Evolutionary conservation across 1,139 yeast genomes (phyloP).

Genomic region (Sugiyamaella neomexicana): DNA sequence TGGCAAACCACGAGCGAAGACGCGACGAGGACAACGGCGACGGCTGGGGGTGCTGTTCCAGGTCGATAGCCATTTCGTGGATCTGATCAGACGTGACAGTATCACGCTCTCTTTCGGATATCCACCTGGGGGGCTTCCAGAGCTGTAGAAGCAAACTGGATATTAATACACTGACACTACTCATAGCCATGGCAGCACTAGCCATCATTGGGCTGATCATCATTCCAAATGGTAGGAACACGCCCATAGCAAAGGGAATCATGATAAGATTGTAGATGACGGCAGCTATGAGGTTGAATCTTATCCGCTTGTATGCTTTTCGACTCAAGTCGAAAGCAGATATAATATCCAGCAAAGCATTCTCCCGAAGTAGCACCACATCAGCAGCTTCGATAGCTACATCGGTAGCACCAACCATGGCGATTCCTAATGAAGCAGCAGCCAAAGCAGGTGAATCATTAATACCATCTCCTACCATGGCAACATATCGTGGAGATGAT

Average conservation of each 20-base stretch:
- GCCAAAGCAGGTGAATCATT: constrained; percentile 96
- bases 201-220: constrained; percentile 92
- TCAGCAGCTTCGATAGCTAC: constrained; percentile 97
- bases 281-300: constrained; percentile 83
- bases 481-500: constrained; percentile 46
- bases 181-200: constrained; percentile 83
- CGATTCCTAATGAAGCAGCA: constrained; percentile 84
- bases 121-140: constrained; percentile 42
- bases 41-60: background rate
- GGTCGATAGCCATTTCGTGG: constrained; percentile 13
- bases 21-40: background rate
- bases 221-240: constrained; percentile 73
- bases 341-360: constrained; percentile 62
- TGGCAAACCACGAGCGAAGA: background rate
- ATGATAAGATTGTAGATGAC: constrained; percentile 77
- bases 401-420: constrained; percentile 90
- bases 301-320: constrained; percentile 71
- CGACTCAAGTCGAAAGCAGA: constrained; percentile 73
- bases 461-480: constrained; percentile 95
- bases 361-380: constrained; percentile 58
- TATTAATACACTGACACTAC: constrained; percentile 84
- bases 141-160: constrained; percentile 64
- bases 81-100: constrained; percentile 1
- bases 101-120: constrained; percentile 1
- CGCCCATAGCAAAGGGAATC: constrained; percentile 97